A percentile compares a stretch with the other conserved stretches of the same genome.
Evolutionary conservation across 495 filamentous ascomycete genomes (phyloP).

Genomic region (Chaetomium cochliodes): DNA sequence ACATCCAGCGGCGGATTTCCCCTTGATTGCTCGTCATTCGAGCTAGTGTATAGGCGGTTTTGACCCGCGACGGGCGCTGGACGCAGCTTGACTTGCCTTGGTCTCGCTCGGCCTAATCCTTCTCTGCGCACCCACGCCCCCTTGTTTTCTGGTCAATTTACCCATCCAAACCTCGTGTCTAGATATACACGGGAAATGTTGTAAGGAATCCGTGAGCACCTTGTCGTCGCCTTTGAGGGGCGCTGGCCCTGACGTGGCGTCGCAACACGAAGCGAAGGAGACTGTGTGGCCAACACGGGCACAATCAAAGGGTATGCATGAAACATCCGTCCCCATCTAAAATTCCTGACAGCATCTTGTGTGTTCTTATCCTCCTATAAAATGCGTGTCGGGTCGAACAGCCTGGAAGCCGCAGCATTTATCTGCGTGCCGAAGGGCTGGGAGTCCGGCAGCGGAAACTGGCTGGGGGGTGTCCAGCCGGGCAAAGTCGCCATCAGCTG

Average conservation of each 20-base stretch:
- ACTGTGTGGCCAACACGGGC: slow-evolving; percentile 22
- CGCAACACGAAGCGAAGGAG: slow-evolving; percentile 25
- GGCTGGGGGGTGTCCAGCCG: slow-evolving; percentile 19
- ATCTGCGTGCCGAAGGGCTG: slow-evolving; percentile 32
- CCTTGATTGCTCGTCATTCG: slow-evolving; percentile 15
- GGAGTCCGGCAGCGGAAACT: slow-evolving; percentile 25
- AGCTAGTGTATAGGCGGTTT: slow-evolving; percentile 26
- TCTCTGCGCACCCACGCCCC: slow-evolving; percentile 20
- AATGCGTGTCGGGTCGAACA: slow-evolving; percentile 32
- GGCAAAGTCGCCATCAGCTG: slow-evolving; percentile 21
- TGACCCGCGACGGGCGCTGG: slow-evolving; percentile 21
- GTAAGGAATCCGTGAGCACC: slow-evolving; percentile 29
- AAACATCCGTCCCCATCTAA: slow-evolving; percentile 31
- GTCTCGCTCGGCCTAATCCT: slow-evolving; percentile 19
- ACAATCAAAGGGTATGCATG: slow-evolving; percentile 36
- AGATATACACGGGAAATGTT: slow-evolving; percentile 31
- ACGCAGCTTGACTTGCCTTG: slow-evolving; percentile 19
- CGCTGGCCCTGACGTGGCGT: slow-evolving; percentile 32
- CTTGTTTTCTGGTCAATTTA: slow-evolving; percentile 29
- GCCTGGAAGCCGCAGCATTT: slow-evolving; percentile 25
- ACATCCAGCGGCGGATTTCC: slow-evolving; percentile 9
- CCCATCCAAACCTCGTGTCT: slow-evolving; percentile 20
- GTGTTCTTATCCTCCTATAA: slow-evolving; percentile 25
- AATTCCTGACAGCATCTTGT: slow-evolving; percentile 27
- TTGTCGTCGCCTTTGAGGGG: slow-evolving; percentile 23